These are phyloP conservation scores for Globisporangium nagaii DNA, from an alignment of 352 stramenopile species.

Conservation along the genomic window DNA sequence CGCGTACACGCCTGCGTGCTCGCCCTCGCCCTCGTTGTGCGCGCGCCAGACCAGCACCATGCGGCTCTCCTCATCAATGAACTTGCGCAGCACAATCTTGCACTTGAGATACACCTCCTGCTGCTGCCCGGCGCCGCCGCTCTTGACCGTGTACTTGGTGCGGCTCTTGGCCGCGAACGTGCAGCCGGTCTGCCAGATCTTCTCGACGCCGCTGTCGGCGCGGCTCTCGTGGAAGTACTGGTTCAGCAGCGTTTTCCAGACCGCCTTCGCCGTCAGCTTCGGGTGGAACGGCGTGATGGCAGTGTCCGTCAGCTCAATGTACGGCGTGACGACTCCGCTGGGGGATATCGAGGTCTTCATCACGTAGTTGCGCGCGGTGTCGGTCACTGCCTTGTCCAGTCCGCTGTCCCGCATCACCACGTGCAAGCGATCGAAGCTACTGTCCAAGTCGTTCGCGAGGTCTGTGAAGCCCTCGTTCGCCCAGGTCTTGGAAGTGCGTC, in stretches of 20 bases:
- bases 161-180: background rate
- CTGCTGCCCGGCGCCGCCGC: background rate
- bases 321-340: background rate
- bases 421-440: background rate
- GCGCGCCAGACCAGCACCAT: background rate
- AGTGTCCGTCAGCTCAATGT: conserved; percentile 3
- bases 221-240: background rate
- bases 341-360: background rate
- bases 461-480: background rate
- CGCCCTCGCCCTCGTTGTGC: background rate
- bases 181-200: background rate
- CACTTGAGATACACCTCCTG: background rate
- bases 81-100: conserved; percentile 2
- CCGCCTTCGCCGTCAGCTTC: background rate
- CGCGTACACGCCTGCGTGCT: background rate
- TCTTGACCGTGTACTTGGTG: background rate
- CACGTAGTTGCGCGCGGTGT: background rate
- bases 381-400: background rate
- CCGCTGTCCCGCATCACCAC: background rate
- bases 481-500: background rate
- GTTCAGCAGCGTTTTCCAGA: background rate
- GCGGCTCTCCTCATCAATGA: background rate
- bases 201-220: background rate
- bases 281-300: conserved; percentile 2
- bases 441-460: conserved; percentile 3